Conservation (phyloP, 441 rosid genomes). For the Croton setiger region DNA sequence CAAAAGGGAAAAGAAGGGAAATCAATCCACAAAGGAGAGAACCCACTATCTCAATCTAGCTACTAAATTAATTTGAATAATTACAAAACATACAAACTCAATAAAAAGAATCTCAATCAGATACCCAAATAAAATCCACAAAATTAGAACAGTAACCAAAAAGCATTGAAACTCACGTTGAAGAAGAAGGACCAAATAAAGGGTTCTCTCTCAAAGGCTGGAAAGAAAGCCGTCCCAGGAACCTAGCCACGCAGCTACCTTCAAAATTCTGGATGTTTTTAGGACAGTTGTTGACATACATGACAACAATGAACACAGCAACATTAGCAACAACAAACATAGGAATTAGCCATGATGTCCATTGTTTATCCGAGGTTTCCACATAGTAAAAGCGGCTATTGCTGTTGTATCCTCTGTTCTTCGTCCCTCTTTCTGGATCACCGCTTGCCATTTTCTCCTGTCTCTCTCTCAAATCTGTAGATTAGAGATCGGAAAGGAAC, state of each 20-base stretch:
- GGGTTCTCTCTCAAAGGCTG: constrained; percentile 87
- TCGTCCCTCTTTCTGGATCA: constrained; percentile 66
- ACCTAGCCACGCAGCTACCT: constrained; percentile 62
- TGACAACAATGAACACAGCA: constrained; percentile 54
- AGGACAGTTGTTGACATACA: constrained; percentile 90
- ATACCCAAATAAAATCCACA: constrained; percentile 12
- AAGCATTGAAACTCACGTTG: constrained; percentile 48
- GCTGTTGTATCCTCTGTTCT: constrained; percentile 31
- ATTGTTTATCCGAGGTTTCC: constrained; percentile 42
- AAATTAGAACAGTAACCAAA: background rate
- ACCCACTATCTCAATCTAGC: background rate
- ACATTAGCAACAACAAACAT: constrained; percentile 62
- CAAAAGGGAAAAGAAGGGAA: background rate
- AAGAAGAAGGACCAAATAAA: constrained; percentile 87
- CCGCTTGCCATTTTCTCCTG: constrained; percentile 45
- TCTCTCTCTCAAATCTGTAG: no score
- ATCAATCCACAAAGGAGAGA: background rate
- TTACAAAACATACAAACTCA: background rate
- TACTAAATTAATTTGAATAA: background rate
- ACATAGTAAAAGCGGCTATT: constrained; percentile 27
- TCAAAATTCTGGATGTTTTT: constrained; percentile 38
- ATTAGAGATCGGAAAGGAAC: no score
- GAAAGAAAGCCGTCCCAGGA: constrained; percentile 74
- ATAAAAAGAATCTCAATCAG: constrained; percentile 3
- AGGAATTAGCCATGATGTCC: constrained; percentile 94